phyloP scores from a whole-genome alignment of 192 early-diverging fungal species.

The Rhizophlyctis rosea region DNA sequence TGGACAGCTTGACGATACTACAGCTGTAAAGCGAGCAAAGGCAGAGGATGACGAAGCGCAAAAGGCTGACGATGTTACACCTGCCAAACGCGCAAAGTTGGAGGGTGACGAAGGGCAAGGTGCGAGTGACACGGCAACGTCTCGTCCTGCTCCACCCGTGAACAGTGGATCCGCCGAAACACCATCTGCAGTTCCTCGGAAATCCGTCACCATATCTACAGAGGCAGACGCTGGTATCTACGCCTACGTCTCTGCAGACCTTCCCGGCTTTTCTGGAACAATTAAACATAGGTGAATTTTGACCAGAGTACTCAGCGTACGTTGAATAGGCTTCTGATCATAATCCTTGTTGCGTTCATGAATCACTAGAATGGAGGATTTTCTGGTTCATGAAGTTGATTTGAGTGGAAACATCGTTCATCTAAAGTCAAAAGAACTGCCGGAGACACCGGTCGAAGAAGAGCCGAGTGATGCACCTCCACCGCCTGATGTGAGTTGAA shows the following conservation, averaged over 20 bases:
- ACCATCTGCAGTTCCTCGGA: background rate
- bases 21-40: no score
- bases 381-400: constrained; percentile 92
- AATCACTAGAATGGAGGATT: constrained; percentile 70
- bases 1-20: no score
- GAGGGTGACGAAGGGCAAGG: background rate
- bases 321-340: background rate
- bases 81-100: constrained; percentile 7
- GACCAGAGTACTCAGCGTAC: background rate
- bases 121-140: background rate
- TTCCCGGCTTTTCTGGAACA: constrained; percentile 47
- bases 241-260: constrained; percentile 37
- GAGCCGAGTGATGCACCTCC: constrained; percentile 11
- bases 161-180: background rate
- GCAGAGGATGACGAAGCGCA: no score
- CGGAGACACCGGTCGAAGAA: constrained; percentile 26
- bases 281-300: constrained; percentile 56
- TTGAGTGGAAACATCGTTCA: constrained; percentile 65
- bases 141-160: background rate
- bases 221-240: constrained; percentile 70
- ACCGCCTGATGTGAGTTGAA: background rate
- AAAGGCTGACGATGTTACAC: background rate
- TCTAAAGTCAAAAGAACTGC: constrained; percentile 39
- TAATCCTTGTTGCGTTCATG: background rate
- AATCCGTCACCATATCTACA: background rate